Percentiles rank a stretch among this genome's conserved stretches.
These are phyloP conservation scores for Metschnikowia lachancei DNA, from an alignment of 805 yeast genomes.

Conservation along the genomic window DNA sequence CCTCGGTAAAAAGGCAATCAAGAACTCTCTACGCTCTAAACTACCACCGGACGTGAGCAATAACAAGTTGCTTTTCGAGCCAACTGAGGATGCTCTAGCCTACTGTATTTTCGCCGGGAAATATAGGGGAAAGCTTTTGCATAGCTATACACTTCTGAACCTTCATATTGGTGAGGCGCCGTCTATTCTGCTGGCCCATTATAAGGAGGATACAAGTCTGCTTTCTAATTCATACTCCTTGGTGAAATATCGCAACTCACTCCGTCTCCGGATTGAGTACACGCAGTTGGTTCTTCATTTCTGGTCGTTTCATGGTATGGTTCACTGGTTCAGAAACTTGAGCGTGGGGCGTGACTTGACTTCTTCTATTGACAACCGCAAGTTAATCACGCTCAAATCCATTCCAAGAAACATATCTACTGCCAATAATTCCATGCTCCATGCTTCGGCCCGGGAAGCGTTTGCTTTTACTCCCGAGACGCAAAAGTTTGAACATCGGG, in stretches of 20 bases:
- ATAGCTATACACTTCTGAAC: constrained; percentile 32
- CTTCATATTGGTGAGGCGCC: constrained; percentile 39
- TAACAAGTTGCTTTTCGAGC: constrained; percentile 41
- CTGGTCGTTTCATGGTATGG: constrained; percentile 42
- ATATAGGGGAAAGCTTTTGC: constrained; percentile 26
- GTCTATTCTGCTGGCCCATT: constrained; percentile 25
- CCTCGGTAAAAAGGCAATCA: constrained; percentile 17
- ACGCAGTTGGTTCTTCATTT: constrained; percentile 38
- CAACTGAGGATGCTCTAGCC: constrained; percentile 22
- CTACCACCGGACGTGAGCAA: constrained; percentile 23
- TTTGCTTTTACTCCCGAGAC: constrained; percentile 4
- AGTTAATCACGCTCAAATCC: constrained; percentile 25
- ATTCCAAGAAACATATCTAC: constrained; percentile 16
- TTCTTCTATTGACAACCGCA: constrained; percentile 28
- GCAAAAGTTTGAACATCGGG: constrained; percentile 5
- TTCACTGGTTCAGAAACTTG: constrained; percentile 38
- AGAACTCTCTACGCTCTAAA: constrained; percentile 16
- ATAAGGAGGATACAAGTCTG: constrained; percentile 23
- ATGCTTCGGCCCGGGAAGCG: constrained; percentile 13
- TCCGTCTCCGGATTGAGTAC: constrained; percentile 39
- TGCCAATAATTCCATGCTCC: constrained; percentile 16
- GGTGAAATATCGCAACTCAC: constrained; percentile 30
- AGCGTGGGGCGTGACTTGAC: constrained; percentile 36
- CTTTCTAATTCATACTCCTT: constrained; percentile 7
- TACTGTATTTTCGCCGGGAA: constrained; percentile 19